Evolutionary conservation across 441 rosid genomes (phyloP).

Genomic region (Pelargonium cotyledonis): DNA sequence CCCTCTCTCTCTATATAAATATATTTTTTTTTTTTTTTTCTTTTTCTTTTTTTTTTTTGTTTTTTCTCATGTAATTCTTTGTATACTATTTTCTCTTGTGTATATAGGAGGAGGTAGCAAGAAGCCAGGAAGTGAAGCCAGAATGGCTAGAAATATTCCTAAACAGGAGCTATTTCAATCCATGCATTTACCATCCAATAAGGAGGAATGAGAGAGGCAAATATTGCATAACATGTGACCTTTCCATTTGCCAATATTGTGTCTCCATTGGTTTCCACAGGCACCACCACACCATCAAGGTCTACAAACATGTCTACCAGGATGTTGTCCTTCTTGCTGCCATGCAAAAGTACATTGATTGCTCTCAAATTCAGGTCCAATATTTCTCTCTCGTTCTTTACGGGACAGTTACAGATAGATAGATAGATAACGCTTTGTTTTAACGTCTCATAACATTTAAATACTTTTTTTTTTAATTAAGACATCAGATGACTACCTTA

Average conservation of each 20-base stretch:
- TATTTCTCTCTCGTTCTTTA: too few relatives aligned
- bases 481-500: too few relatives aligned
- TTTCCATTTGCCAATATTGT: background rate
- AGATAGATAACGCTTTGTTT: too few relatives aligned
- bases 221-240: background rate
- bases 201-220: background rate
- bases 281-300: background rate
- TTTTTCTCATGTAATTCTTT: too few relatives aligned
- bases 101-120: background rate
- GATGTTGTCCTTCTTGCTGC: background rate
- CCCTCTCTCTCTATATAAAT: too few relatives aligned
- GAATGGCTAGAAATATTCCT: background rate
- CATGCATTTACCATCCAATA: background rate
- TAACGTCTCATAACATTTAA: background rate
- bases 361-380: background rate
- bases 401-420: too few relatives aligned
- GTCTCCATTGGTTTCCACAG: background rate
- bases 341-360: background rate
- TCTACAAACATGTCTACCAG: conserved; percentile 1
- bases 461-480: too few relatives aligned
- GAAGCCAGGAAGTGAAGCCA: conserved; percentile 1
- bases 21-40: too few relatives aligned
- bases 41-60: too few relatives aligned
- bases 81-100: too few relatives aligned
- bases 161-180: background rate